Conservation (phyloP, 73 alveolate species). For the Uronychia binucleata region DNA sequence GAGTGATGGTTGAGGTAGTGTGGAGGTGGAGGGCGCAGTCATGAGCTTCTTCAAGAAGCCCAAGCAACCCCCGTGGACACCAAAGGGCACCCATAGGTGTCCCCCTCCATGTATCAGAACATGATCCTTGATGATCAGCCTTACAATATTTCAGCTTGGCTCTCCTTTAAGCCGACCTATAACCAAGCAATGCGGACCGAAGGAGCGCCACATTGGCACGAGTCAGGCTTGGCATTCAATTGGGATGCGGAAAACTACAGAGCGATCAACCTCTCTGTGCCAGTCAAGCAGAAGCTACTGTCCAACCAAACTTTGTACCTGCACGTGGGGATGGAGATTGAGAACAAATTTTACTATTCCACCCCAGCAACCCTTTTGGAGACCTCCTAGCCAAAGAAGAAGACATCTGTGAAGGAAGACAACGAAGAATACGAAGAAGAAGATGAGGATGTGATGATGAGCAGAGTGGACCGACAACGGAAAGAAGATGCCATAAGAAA, state of each 20-base stretch:
- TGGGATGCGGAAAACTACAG: constrained; percentile 25
- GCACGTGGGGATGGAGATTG: constrained; percentile 43
- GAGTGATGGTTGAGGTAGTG: no score
- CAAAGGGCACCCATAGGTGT: background rate
- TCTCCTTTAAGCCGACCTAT: constrained; percentile 1
- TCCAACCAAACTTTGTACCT: constrained; percentile 35
- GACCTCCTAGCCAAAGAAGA: background rate
- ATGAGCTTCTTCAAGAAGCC: background rate
- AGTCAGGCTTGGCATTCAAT: constrained; percentile 32
- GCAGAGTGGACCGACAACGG: background rate
- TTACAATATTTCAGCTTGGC: constrained; percentile 16
- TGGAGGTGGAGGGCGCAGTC: constrained; percentile 24
- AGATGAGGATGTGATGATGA: background rate
- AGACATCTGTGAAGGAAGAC: background rate
- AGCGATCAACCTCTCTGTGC: constrained; percentile 36
- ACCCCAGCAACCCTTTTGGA: background rate
- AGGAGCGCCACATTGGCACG: constrained; percentile 41
- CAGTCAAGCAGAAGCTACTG: constrained; percentile 35
- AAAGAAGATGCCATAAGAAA: background rate
- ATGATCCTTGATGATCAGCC: constrained; percentile 6
- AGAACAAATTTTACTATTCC: constrained; percentile 33
- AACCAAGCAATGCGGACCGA: background rate
- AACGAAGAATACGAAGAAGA: background rate
- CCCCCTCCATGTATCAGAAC: constrained; percentile 4
- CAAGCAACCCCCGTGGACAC: constrained; percentile 5